Base-by-base conservation (phyloP, 148 eudicot genomes). In the Chenopodium album region DNA sequence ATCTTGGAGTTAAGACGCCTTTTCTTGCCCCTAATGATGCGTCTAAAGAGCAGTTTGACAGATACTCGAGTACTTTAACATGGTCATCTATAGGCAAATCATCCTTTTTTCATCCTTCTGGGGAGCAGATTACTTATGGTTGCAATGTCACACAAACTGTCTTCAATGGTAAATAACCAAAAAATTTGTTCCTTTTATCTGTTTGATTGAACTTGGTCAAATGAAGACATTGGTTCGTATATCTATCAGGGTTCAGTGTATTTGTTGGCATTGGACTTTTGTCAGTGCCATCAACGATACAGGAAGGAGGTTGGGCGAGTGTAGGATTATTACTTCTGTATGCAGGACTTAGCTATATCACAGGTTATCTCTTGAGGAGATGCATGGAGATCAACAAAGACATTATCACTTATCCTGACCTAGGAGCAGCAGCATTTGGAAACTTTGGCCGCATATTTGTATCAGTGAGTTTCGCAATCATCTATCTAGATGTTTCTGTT, bases 341-440 rank as follows among this genome's bases (percentile, higher is more conserved):
- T 84, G 93, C 97, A 69, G 79, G 83, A 9, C 32, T 93, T 28
- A 91, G 94, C 81, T 93, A 83, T 83, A 93, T 86, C 76, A 95
- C 98, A 17, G 90, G 92, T 77, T 81, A 79, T 80, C 94, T 95
- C 60, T 84, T 95, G 89, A 89, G 85, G 70, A 77, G 79, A 81
- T 92, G 98, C 86, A 85, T 95, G 77, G 98, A 93, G 80, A 85
- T 84, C 75, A 78, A 85, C 47, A 85, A 84, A 82, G 89, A 87
- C 9, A 91, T 95, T 13, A 34, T 86, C 62, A 91, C 89, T 46
- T 95, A 84, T 80, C 98, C 98, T 8, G 98, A 93, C 81, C 87
- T 95, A 44, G 98, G 98, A 82, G 89, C 90, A 87, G 98, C 94
- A 22, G 98, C 98, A 20, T 93, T 93, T 84, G 98, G 98, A 69